Evolutionary conservation across 768 basidiomycete species (phyloP), one percentile per base, ranked within the genome.

Genomic region (Lanmaoa pseudosensibilis): DNA sequence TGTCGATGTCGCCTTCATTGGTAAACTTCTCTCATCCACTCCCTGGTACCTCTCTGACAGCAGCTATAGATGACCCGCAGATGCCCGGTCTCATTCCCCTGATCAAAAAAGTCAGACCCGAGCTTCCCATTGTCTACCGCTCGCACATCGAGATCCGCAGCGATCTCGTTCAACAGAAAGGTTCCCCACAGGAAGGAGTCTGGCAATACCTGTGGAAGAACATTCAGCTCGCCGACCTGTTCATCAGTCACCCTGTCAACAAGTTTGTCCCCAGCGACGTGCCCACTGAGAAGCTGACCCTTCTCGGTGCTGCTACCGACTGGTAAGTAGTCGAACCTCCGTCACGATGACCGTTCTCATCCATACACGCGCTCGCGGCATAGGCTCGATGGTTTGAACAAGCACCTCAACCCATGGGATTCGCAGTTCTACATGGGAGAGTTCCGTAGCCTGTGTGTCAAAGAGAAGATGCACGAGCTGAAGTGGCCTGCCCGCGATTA

Each of bases 171-270:
- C 90, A 94, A 70, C 78, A 84, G 25, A 75, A 84, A 23, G 88
- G 86, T 32, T 93, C 92, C 13, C 90, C 92, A 21, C 93, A 95
- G 67, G 85, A 88, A 67, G 88, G 90, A 63, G 93, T 95, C 18
- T 98, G 94, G 94, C 83, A 94, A 65, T 98, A 94, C 74, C 82
- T 98, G 15, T 97, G 90, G 88, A 87, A 92, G 64, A 94, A 91
- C 73, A 93, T 98, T 66, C 81, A 92, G 69, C 80, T 87, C 32
- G 88, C 91, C 41, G 94, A 97, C 76, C 72, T 95, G 66, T 97
- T 96, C 77, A 88, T 96, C 83, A 85, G 88, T 70, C 94, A 97
- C 70, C 94, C 95, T 18, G 93, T 98, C 64, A 89, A 82, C 78
- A 92, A 91, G 72, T 98, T 98, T 65, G 93, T 97, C 12, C 95